Evolutionary conservation across 768 basidiomycete genomes (phyloP).

Genomic region (Gautieria morchelliformis): DNA sequence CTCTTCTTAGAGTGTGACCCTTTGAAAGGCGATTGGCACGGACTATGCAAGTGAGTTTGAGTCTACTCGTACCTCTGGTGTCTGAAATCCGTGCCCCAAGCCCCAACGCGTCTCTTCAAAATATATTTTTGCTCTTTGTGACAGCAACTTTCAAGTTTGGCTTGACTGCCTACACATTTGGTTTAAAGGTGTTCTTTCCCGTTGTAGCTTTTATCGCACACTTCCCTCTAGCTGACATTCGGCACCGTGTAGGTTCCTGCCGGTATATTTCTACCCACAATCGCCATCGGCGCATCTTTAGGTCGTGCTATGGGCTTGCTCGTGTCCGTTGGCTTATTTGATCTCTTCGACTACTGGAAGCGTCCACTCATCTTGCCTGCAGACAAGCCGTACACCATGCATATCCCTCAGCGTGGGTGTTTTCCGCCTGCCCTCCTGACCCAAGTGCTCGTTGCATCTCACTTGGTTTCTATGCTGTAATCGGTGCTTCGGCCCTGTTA

Average conservation of each 20-base stretch:
- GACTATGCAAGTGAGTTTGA: constrained; percentile 65
- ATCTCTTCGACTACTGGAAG: background rate
- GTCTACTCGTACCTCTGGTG: background rate
- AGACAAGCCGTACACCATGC: constrained; percentile 60
- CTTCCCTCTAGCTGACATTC: background rate
- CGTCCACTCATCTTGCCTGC: constrained; percentile 4
- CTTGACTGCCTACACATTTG: constrained; percentile 70
- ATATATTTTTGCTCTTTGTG: constrained; percentile 54
- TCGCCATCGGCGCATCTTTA: constrained; percentile 63
- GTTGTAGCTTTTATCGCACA: background rate
- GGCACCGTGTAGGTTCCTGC: constrained; percentile 49
- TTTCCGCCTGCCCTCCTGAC: constrained; percentile 64
- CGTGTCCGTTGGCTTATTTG: constrained; percentile 32
- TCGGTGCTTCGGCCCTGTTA: constrained; percentile 68
- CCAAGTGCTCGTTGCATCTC: constrained; percentile 58
- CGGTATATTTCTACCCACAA: constrained; percentile 69
- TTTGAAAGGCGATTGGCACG: constrained; percentile 55
- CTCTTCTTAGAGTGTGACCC: constrained; percentile 78
- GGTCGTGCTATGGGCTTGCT: constrained; percentile 63
- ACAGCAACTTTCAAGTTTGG: constrained; percentile 53
- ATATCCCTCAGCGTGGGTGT: constrained; percentile 62
- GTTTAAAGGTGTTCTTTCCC: constrained; percentile 49
- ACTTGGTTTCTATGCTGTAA: constrained; percentile 70
- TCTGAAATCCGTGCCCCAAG: constrained; percentile 23
- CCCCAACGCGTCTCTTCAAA: constrained; percentile 55